Base-by-base conservation (phyloP, 805 yeast genomes). In the Brettanomyces bruxellensis region DNA sequence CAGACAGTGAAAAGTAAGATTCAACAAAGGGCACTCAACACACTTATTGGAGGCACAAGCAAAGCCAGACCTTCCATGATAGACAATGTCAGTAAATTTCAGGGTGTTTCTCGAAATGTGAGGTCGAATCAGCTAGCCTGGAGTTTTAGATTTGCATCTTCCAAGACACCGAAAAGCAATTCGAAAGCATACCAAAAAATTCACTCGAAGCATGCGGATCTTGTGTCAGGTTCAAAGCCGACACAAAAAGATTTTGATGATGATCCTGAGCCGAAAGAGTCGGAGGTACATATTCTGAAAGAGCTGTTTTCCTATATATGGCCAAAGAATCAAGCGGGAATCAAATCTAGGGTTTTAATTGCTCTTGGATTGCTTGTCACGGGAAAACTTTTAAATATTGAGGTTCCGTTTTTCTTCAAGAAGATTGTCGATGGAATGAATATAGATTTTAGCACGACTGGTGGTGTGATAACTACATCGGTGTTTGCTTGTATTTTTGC, bases 371-470 rank as follows among this genome's bases (percentile, higher is more conserved):
- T 93, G 47, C 71, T 93, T 49, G 75, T 93, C 4, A 79, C 81
- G 0, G 84, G 97, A 18, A 93, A 93, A 61, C 60, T 93, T 5
- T 69, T 93, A 35, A 93, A 90, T 61, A 96, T 93, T 4, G 96
- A 93, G 62, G 99, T 93, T 5, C 99, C 99, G 0, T 89, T 93
- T 60, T 90, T 79, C 65, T 93, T 93, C 74, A 93, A 86, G 55
- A 73, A 78, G 30, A 91, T 88, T 44, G 81, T 93, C 41, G 98
- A 93, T 66, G 78, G 81, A 11, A 90, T 91, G 97, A 93, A 91
- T 60, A 75, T 90, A 25, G 95, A 89, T 56, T 87, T 96, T 95
- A 67, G 70, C 5, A 65, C 71, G 14, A 73, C 79, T 34, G 62
- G 72, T n/a, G 85, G 87, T 1, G 44, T 50, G 18, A 72, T 79